Evolutionary conservation across 176 grass and related monocot species (phyloP).

Genomic region (barley (Hordeum vulgare)): DNA sequence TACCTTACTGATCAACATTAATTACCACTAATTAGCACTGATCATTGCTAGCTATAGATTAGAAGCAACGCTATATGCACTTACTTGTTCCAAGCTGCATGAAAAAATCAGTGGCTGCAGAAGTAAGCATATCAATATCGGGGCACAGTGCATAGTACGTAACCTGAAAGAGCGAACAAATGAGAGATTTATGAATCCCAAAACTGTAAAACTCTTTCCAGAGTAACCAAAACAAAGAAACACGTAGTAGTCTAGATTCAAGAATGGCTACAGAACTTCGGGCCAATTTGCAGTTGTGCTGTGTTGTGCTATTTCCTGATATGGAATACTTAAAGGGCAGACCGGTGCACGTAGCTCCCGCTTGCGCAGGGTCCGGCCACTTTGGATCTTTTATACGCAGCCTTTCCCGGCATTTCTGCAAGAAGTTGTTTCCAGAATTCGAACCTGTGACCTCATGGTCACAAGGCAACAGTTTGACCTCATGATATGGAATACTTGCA

Average conservation of each 20-base stretch:
- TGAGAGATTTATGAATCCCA: not conserved
- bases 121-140: slow-evolving; percentile 85
- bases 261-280: not conserved
- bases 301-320: not conserved
- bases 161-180: slow-evolving; percentile 49
- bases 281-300: not conserved
- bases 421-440: too few species aligned
- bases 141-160: slow-evolving; percentile 88
- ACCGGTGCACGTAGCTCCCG: too few species aligned
- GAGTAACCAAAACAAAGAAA: slow-evolving; percentile 13
- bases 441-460: too few species aligned
- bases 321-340: not conserved
- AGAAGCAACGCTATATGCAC: slow-evolving; percentile 5
- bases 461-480: too few species aligned
- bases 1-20: too few species aligned
- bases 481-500: not conserved
- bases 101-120: slow-evolving; percentile 75
- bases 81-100: slow-evolving; percentile 81
- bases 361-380: too few species aligned
- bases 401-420: too few species aligned
- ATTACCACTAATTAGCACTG: too few species aligned
- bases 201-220: not conserved
- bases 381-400: too few species aligned
- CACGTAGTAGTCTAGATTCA: not conserved
- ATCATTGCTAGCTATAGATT: too few species aligned